Base-by-base conservation (phyloP, 768 basidiomycete genomes). In the Flagelloscypha sp. region DNA sequence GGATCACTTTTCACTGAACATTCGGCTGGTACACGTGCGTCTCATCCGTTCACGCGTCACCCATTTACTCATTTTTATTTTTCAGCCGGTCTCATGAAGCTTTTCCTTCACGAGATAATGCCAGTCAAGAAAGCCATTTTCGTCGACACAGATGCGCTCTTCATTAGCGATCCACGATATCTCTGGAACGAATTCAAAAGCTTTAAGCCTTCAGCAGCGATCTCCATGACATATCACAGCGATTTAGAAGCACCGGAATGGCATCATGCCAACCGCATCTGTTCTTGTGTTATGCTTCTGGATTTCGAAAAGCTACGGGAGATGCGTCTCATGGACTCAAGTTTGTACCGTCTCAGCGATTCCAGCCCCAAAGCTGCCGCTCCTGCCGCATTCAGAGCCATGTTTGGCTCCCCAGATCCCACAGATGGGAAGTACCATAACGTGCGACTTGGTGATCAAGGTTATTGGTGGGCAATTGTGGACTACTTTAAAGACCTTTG, bases 381-480 rank as follows among this genome's bases (percentile, higher is more conserved):
- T 2, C 65, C 68, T 5, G 48, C 56, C 12, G 57, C 68, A 24
- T 72, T 72, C 45, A 46, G 46, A 30, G 59, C 62, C 2, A 62
- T 63, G 53, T 72, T 62, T 37, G 70, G 70, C 16, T 36, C 47
- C 8, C 66, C 66, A 2, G 56, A 50, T 10, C 50, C 41, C 5
- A 33, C 49, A 13, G 53, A 55, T 9, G 66, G 64, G 2, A 56
- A 50, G 11, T 68, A 68, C 38, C 47, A 58, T 28, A 62, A 65
- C 42, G 68, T 66, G 3, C 62, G 59, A n/a, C 58, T 72, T 20
- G 69, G 68, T 24, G 70, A 71, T 46, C 68, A 72, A 48, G 66
- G 66, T 3, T 72, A 67, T 41, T 72, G 66, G 66, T 72, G 68
- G 68, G 68, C 70, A 30, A 67, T 72, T 40, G 61, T 70, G n/a